Evolutionary conservation across 2,329 filamentous ascomycete species (phyloP).

Genomic region (Tolypocladium cylindrosporum): DNA sequence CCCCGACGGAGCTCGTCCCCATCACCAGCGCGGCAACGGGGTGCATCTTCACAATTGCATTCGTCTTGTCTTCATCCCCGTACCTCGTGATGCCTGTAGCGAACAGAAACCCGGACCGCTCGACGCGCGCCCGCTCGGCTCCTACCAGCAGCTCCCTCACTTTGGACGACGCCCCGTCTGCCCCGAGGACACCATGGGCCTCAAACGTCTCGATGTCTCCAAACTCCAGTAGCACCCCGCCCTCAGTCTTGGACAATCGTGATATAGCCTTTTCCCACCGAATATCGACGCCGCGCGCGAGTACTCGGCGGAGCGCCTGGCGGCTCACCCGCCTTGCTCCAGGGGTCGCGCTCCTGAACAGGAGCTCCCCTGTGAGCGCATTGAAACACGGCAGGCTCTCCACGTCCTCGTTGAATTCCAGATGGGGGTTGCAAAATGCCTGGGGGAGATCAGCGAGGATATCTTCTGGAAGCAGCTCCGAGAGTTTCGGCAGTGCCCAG

Average conservation of each 20-base stretch:
- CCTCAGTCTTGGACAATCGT: background rate
- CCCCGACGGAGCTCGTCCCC: constrained; percentile 16
- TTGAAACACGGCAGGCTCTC: constrained; percentile 22
- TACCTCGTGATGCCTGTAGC: constrained; percentile 17
- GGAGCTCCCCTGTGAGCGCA: constrained; percentile 22
- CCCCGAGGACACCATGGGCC: constrained; percentile 15
- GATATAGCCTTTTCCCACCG: constrained; percentile 16
- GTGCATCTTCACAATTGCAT: constrained; percentile 15
- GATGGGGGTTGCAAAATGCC: constrained; percentile 23
- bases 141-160: background rate
- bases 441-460: constrained; percentile 17
- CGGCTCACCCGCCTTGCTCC: constrained; percentile 24
- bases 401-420: constrained; percentile 18
- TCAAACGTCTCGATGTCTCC: constrained; percentile 8
- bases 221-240: constrained; percentile 14
- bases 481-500: constrained; percentile 26
- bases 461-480: constrained; percentile 20
- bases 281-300: constrained; percentile 21
- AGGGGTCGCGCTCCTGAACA: constrained; percentile 22
- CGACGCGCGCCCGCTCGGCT: background rate
- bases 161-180: constrained; percentile 18
- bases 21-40: constrained; percentile 20
- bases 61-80: constrained; percentile 14
- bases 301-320: constrained; percentile 18
- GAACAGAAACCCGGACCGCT: constrained; percentile 13